Conservation (phyloP, 371 early-diverging fungal genomes). For the Apophysomyces sp. region DNA sequence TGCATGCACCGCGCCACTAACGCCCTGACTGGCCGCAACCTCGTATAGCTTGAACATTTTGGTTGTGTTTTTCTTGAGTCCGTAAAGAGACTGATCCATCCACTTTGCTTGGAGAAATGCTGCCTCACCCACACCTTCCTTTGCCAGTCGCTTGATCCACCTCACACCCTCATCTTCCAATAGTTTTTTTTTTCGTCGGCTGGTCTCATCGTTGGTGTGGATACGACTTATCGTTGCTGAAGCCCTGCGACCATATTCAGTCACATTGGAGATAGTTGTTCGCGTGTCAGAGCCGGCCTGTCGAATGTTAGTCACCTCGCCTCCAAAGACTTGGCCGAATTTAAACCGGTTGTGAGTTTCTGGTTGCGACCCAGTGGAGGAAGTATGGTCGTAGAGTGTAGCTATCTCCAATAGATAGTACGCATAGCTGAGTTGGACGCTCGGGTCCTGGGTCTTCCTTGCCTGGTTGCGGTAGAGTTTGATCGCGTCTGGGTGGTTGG, state of each 20-base stretch:
- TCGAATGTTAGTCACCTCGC: not conserved
- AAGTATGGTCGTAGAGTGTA: slow-evolving; percentile 7
- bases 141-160: slow-evolving; percentile 71
- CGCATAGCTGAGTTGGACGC: slow-evolving; percentile 78
- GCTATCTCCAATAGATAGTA: slow-evolving; percentile 65
- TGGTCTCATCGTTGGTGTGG: slow-evolving; percentile 1
- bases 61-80: slow-evolving; percentile 46
- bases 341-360: not conserved
- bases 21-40: slow-evolving; percentile 25
- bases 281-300: not conserved
- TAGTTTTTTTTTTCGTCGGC: slow-evolving; percentile 16
- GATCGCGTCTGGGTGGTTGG: slow-evolving; percentile 49
- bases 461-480: slow-evolving; percentile 69
- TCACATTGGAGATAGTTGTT: not conserved
- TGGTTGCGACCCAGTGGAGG: not conserved
- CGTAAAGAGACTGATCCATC: slow-evolving; percentile 66
- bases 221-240: not conserved
- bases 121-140: slow-evolving; percentile 68
- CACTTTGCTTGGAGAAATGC: slow-evolving; percentile 67
- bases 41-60: slow-evolving; percentile 40
- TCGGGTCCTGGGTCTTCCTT: slow-evolving; percentile 70
- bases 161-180: slow-evolving; percentile 63
- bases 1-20: slow-evolving; percentile 26
- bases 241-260: not conserved
- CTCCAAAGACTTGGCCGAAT: not conserved